phyloP scores from a whole-genome alignment of 768 basidiomycete genomes.

The Mycena chlorophos region DNA sequence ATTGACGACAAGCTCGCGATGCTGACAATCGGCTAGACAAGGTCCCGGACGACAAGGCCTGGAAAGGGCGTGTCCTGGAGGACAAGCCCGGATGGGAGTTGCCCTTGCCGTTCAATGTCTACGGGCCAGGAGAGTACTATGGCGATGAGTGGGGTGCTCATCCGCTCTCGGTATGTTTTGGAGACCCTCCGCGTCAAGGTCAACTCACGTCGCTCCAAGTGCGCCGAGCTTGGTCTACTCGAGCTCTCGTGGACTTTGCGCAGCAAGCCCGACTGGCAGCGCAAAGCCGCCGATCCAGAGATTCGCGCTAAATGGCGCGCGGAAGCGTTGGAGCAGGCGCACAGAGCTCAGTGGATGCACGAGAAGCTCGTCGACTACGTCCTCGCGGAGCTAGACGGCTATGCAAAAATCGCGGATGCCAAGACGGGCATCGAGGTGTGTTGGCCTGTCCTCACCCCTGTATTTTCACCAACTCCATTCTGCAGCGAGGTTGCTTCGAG shows the following conservation, averaged over 20 bases:
- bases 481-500: constrained; percentile 18
- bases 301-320: constrained; percentile 18
- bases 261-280: constrained; percentile 17
- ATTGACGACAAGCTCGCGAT: no score
- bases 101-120: no score
- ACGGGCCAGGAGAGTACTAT: no score
- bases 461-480: not conserved
- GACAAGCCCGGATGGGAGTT: no score
- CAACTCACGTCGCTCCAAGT: no score
- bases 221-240: no score
- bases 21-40: no score
- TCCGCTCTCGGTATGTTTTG: no score
- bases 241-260: constrained; percentile 13
- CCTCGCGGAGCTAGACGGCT: constrained; percentile 21
- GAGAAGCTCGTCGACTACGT: constrained; percentile 21
- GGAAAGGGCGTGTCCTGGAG: no score
- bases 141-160: no score
- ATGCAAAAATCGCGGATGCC: constrained; percentile 17
- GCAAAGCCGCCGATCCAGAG: constrained; percentile 10
- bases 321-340: constrained; percentile 19
- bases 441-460: not conserved
- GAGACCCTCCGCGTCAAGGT: no score
- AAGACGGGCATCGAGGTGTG: constrained; percentile 22
- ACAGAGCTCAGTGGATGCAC: not conserved
- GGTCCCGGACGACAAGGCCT: no score